phyloP scores from a whole-genome alignment of 805 yeast species.

The Hanseniaspora pseudoguilliermondii region DNA sequence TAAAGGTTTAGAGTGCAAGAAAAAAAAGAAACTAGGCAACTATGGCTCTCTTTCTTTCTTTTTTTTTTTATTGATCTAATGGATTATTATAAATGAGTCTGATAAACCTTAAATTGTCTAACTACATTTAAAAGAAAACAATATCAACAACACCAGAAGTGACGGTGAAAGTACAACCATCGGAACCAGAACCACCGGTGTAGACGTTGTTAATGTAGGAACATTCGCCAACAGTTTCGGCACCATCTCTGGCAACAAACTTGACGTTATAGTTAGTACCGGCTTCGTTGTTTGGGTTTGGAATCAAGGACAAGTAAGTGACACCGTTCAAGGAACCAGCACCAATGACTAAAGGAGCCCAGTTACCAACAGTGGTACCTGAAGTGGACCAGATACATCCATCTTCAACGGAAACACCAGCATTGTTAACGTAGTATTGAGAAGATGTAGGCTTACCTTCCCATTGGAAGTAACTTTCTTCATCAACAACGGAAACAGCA shows the following conservation, averaged over 20 bases:
- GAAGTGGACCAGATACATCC: constrained; percentile 62
- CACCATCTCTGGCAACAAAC: constrained; percentile 60
- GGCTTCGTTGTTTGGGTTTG: constrained; percentile 56
- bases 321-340: constrained; percentile 53
- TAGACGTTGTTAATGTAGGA: constrained; percentile 65
- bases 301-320: constrained; percentile 59
- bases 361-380: constrained; percentile 55
- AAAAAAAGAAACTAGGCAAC: not conserved
- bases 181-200: constrained; percentile 44
- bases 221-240: constrained; percentile 57
- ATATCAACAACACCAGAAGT: constrained; percentile 48
- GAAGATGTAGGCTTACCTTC: constrained; percentile 51
- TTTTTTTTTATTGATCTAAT: not conserved
- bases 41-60: not conserved
- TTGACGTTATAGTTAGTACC: constrained; percentile 53
- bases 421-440: constrained; percentile 65
- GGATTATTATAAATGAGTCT: too few relatives aligned
- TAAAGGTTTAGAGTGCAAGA: not conserved
- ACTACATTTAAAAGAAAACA: constrained; percentile 34
- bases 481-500: constrained; percentile 49
- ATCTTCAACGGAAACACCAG: constrained; percentile 54
- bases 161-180: constrained; percentile 70
- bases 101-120: not conserved
- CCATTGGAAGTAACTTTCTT: constrained; percentile 49
- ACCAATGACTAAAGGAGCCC: constrained; percentile 71